Evolutionary conservation across 345 rosid genomes (phyloP), one percentile per base, ranked within the genome.

Genomic region (Odontarrhena argentea): DNA sequence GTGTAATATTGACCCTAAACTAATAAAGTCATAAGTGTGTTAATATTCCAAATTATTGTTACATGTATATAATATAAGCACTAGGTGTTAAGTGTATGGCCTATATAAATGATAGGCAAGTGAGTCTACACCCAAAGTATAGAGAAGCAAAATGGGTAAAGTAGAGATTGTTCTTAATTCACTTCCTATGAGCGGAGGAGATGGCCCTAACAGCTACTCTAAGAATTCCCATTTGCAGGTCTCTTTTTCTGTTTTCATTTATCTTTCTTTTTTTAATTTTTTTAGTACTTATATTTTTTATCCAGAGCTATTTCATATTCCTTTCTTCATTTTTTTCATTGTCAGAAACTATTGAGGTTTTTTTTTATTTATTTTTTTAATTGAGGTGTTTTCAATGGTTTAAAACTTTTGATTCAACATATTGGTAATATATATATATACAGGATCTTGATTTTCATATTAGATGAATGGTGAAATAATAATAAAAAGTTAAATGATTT

Each of bases 171-270:
- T 65, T 65, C 71, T 58, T 18, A 73, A 45, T 40, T 74, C 78
- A 68, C 71, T 69, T 50, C 79, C 78, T 9, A 79, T 84, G 71
- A 80, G 73, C 41, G 83, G 84, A 13, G 87, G 89, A 52, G 75
- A 79, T 42, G 92, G 84, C 22, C 67, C 69, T 30, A 63, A 58
- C 69, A 87, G 89, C 78, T 85, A 85, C 78, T 25, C 77, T 61
- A 59, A 70, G 41, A 78, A 83, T 71, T 85, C 89, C 18, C 67
- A 68, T 78, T 67, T 69, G 9, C 92, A 83, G 92, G 89, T 85
- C 34, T 40, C 8, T 40, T 47, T 63, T 46, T 30, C 26, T 13
- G 5, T 13, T 55, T 52, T n/a, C 2, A 1, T 38, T 42, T 7
- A 37, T 55, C 25, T 42, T 40, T 43, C 3, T 25, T 8, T 22